These are phyloP conservation scores for Biscogniauxia mediterranea DNA, from an alignment of 2,329 filamentous ascomycete species.

Conservation along the genomic window DNA sequence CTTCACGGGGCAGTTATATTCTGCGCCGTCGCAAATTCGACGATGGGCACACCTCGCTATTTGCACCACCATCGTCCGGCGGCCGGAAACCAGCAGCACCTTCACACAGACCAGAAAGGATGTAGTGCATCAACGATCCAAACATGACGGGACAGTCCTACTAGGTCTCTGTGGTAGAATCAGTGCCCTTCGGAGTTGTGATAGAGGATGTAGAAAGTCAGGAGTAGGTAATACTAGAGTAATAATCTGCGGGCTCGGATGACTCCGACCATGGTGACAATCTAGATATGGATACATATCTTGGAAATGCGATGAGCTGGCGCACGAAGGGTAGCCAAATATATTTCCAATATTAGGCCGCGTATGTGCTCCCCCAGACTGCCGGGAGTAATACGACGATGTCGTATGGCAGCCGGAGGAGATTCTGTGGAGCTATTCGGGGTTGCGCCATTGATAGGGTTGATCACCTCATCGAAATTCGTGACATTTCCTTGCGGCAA, in stretches of 20 bases:
- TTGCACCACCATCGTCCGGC: background rate
- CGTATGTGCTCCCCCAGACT: background rate
- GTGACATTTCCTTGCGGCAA: background rate
- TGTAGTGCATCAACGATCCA: background rate
- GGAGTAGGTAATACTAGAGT: background rate
- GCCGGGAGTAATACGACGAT: background rate
- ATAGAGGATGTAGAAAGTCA: background rate
- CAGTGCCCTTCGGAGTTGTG: background rate
- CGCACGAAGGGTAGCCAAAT: background rate
- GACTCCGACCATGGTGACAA: background rate
- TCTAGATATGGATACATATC: background rate
- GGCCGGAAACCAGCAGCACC: background rate
- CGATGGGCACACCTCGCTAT: background rate
- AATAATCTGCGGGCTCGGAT: background rate
- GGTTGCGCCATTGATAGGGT: constrained; percentile 30
- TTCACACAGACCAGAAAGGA: background rate
- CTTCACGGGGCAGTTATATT: background rate
- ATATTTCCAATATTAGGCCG: background rate
- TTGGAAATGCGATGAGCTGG: background rate
- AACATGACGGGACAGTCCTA: background rate
- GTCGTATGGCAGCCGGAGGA: constrained; percentile 1
- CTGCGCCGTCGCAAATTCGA: background rate
- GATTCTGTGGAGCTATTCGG: constrained; percentile 23
- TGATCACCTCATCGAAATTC: constrained; percentile 27
- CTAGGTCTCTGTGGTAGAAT: background rate